A percentile compares a stretch with the other conserved stretches of the same genome.
phyloP scores from a whole-genome alignment of 305 asterid species.

The Plantago coronopus region DNA sequence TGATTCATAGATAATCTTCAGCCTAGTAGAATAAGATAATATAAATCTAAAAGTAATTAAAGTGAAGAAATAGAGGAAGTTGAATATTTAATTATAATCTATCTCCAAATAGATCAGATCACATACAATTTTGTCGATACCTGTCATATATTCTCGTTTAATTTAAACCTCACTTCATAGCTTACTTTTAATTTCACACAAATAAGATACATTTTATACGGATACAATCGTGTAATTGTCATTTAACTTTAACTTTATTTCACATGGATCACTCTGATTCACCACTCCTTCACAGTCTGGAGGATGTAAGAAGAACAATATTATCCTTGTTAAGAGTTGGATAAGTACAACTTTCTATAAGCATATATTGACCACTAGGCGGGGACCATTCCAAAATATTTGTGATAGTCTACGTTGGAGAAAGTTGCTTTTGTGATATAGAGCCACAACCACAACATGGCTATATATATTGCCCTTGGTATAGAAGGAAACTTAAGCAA shows the following conservation, averaged over 20 bases:
- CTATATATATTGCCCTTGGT: background rate
- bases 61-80: too few relatives aligned
- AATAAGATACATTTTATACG: background rate
- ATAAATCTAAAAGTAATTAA: too few relatives aligned
- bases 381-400: conserved; percentile 32
- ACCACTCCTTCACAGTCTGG: conserved; percentile 15
- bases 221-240: background rate
- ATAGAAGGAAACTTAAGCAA: background rate
- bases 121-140: too few relatives aligned
- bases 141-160: too few relatives aligned
- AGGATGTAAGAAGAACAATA: conserved; percentile 19
- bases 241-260: conserved; percentile 17
- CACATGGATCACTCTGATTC: conserved; percentile 29
- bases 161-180: too few relatives aligned
- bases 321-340: conserved; percentile 30
- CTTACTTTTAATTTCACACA: background rate
- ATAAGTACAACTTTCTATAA: conserved; percentile 34
- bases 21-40: too few relatives aligned
- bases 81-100: too few relatives aligned
- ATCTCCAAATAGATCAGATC: too few relatives aligned
- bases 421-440: conserved; percentile 6
- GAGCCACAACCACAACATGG: background rate
- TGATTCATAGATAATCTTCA: too few relatives aligned
- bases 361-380: conserved; percentile 11
- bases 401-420: conserved; percentile 2